Base-by-base conservation (phyloP, 768 basidiomycete species). In the Cyathus striatus region DNA sequence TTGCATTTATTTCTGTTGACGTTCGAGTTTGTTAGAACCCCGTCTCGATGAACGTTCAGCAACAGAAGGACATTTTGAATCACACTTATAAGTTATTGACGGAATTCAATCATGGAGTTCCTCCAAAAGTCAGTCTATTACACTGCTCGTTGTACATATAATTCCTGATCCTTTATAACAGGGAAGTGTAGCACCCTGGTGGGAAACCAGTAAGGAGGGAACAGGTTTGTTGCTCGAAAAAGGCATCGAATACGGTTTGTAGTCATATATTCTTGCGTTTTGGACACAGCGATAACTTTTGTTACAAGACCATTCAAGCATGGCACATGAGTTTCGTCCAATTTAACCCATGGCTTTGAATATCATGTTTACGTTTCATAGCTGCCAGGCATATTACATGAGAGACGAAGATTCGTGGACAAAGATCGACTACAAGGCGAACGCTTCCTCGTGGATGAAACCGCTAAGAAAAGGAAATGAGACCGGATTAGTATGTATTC, bases 151-250 rank as follows among this genome's bases (percentile, higher is more conserved):
- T n/a, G 21, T 10, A 37, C 13, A n/a, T 18, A 37, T 10, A 37
- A 10, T n/a, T 9, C 13, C 18, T 35, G n/a, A 37, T 18, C 23
- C 24, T 35, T 4, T 6, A 41, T 16, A 22, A 17, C 44, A 68
- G 61, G 81, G 79, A 27, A 77, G 73, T 39, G 83, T 85, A 24
- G 85, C 84, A 1, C 85, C 84, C 0, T 89, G 86, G 83, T 89
- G 85, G 85, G 86, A 89, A 57, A 77, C 77, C 2, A 81, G 76
- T 58, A 79, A 75, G 47, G 83, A 84, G 57, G 80, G 79, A 3
- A 78, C 77, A 0, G 61, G 75, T 13, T 64, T 88, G 20, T 62
- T 88, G 20, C 70, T 86, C 18, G 79, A 82, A 26, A 80, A 81
- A 48, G 86, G 86, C 0, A 82, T 89, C 35, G 73, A 84, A 65